Base-by-base conservation (phyloP, 768 basidiomycete genomes). In the Tricholoma sp. region DNA sequence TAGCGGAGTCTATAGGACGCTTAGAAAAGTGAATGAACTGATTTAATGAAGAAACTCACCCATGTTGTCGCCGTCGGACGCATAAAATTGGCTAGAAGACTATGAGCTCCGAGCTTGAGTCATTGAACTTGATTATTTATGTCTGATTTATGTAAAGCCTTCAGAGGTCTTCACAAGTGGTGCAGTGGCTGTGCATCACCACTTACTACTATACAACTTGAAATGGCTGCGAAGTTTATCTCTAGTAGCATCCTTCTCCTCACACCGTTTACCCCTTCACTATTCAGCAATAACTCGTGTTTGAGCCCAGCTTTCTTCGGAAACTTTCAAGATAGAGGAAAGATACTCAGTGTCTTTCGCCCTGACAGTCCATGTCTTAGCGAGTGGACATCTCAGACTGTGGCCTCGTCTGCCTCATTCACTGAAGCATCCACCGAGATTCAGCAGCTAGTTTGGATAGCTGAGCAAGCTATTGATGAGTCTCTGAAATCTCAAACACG, bases 401-500 rank as follows among this genome's bases (percentile, higher is more conserved):
- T 68, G 41, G 74, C 67, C 50, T 56, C 58, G 16, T 63, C 63
- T 31, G 73, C 64, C 41, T 62, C 65, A 34, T 61, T 77, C 45
- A 43, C 65, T 9, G 65, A 67, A 52, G 62, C 66, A 32, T 32
- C 51, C 21, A 50, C 67, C 56, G 51, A 67, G 34, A 61, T 67
- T 47, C 65, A 74, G 27, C 78, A 80, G 54, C 78, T 87, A 24
- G 78, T 86, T 5, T 87, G 85, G 86, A 59, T 88, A 5, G 79
- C 86, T 59, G 78, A 84, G 55, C 71, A 78, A 35, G 74, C 78
- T 7, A 65, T 86, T 46, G 84, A 87, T 27, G 59, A 64, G 6
- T 57, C 71, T n/a, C 66, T 85, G 35, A 67, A 74, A 55, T 67
- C 70, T 21, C 58, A 66, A 37, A 68, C 67, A 12, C 63, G 70